Evolutionary conservation across 495 filamentous ascomycete species (phyloP).

Genomic region (Glarea lozoyensis): DNA sequence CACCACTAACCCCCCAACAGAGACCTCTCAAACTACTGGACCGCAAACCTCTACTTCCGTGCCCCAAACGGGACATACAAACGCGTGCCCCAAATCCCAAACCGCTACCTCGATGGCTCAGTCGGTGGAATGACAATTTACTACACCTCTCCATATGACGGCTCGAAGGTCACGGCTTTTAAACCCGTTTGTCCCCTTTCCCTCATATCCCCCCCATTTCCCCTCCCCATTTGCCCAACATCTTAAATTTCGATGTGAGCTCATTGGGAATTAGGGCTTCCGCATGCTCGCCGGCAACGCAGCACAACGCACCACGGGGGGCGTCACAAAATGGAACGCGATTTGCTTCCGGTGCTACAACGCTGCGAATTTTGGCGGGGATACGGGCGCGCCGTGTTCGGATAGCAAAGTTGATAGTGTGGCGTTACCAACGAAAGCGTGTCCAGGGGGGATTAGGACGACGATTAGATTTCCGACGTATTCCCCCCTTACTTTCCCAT

Average conservation of each 20-base stretch:
- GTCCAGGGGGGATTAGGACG: conserved; percentile 37
- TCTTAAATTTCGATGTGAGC: conserved; percentile 13
- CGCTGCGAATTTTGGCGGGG: conserved; percentile 32
- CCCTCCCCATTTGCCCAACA: too few species aligned
- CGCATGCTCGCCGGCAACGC: conserved; percentile 1
- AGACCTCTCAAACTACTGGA: neutral
- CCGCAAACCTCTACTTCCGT: neutral
- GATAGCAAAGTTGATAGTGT: conserved; percentile 31
- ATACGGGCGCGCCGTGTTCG: conserved; percentile 40
- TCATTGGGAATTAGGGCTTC: neutral
- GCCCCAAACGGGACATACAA: neutral
- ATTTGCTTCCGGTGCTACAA: conserved; percentile 40
- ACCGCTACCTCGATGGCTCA: neutral
- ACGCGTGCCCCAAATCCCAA: neutral
- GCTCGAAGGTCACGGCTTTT: conserved; percentile 1
- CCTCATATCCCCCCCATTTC: neutral
- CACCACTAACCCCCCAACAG: too few species aligned
- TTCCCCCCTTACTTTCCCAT: conserved; percentile 5
- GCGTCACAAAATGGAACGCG: conserved; percentile 8
- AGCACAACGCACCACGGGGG: neutral
- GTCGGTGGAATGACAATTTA: conserved; percentile 3
- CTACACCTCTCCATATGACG: neutral
- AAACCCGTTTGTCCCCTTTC: neutral
- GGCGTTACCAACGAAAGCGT: conserved; percentile 30
- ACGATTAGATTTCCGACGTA: conserved; percentile 39